Conservation (phyloP, 164 flowering plant genomes). For the Sextonia rubra region DNA sequence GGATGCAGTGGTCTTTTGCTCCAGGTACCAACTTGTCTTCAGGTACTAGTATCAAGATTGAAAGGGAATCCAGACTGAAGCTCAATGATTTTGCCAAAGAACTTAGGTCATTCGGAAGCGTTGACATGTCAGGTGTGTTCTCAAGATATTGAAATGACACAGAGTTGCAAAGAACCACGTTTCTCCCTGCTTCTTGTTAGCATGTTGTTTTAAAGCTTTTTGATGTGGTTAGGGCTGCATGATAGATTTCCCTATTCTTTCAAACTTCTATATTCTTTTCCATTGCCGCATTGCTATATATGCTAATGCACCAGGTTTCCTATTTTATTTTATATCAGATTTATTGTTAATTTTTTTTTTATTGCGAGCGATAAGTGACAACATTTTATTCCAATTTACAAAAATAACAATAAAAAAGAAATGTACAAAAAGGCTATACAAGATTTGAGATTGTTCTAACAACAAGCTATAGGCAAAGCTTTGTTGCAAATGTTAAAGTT, state of each 20-base stretch:
- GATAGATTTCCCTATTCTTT: too few species aligned
- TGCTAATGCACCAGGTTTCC: too few species aligned
- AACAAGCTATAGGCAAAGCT: background rate
- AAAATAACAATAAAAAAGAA: background rate
- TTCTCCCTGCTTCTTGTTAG: background rate
- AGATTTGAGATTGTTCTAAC: background rate
- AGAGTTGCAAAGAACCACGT: background rate
- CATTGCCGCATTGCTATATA: background rate
- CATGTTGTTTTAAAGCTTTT: background rate
- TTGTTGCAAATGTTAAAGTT: background rate
- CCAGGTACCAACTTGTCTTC: constrained; percentile 72
- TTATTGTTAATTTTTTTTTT: too few species aligned
- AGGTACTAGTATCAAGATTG: constrained; percentile 45
- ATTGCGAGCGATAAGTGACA: too few species aligned
- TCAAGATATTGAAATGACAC: background rate
- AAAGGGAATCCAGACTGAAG: constrained; percentile 58
- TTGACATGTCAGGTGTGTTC: constrained; percentile 87
- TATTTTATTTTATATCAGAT: too few species aligned
- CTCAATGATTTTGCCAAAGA: constrained; percentile 85
- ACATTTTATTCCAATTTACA: too few species aligned
- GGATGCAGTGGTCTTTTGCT: constrained; percentile 73
- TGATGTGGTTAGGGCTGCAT: background rate
- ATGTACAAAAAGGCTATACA: background rate
- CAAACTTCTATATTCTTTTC: too few species aligned
- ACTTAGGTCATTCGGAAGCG: constrained; percentile 61